These are phyloP conservation scores for Ophiostoma pallidulum DNA, from an alignment of 2,329 filamentous ascomycete genomes.

Conservation along the genomic window DNA sequence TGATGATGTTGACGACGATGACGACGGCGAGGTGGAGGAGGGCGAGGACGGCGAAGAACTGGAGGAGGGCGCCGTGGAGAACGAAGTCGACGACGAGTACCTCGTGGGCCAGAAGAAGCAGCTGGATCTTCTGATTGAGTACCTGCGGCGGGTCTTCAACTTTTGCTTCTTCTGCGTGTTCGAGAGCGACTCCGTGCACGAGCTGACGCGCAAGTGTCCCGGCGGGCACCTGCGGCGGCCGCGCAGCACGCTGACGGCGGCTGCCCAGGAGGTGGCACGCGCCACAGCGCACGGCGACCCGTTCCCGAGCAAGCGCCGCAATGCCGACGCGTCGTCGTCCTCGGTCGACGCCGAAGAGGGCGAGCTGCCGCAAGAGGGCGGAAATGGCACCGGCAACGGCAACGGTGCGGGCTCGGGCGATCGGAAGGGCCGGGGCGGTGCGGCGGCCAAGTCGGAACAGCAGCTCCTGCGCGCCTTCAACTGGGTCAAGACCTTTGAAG, in stretches of 20 bases:
- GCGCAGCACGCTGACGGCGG: slow-evolving; percentile 70
- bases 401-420: too few relatives aligned
- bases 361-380: slow-evolving; percentile 51
- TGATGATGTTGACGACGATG: slow-evolving; percentile 62
- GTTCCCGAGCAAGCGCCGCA: slow-evolving; percentile 73
- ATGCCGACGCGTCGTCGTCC: slow-evolving; percentile 32
- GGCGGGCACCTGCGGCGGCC: slow-evolving; percentile 94
- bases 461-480: slow-evolving; percentile 93
- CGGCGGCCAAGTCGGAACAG: slow-evolving; percentile 70
- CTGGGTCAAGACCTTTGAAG: slow-evolving; percentile 98
- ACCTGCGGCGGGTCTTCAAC: slow-evolving; percentile 91
- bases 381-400: slow-evolving; percentile 37
- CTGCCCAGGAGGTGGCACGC: slow-evolving; percentile 74
- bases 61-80: slow-evolving; percentile 67
- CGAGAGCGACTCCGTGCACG: slow-evolving; percentile 93
- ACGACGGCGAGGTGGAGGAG: slow-evolving; percentile 53
- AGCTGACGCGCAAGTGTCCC: slow-evolving; percentile 89
- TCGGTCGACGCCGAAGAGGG: slow-evolving; percentile 49
- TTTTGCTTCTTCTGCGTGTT: slow-evolving; percentile 99
- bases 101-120: slow-evolving; percentile 91
- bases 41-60: slow-evolving; percentile 73
- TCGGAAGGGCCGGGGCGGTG: slow-evolving; percentile 55
- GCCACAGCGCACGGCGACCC: slow-evolving; percentile 75
- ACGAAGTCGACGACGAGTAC: slow-evolving; percentile 85
- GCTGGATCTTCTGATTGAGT: slow-evolving; percentile 90